These are phyloP conservation scores for Cercophora sp. DNA, from an alignment of 495 filamentous ascomycete genomes.

Conservation along the genomic window DNA sequence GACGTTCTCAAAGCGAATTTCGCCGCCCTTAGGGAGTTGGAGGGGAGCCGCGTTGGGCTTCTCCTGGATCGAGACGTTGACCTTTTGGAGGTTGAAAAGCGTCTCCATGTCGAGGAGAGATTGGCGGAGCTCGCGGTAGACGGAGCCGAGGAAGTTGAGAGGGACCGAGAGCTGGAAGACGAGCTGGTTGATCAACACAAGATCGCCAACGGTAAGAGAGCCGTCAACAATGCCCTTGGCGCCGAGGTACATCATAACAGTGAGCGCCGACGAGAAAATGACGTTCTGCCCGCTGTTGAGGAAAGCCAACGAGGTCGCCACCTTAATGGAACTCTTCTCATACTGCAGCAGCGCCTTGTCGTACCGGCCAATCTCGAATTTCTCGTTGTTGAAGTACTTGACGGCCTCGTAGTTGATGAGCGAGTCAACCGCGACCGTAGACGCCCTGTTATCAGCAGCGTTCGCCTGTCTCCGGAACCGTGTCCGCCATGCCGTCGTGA, in stretches of 20 bases:
- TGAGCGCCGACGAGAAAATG: conserved; percentile 92
- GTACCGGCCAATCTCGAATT: conserved; percentile 86
- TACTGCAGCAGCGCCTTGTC: conserved; percentile 82
- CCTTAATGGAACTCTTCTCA: conserved; percentile 92
- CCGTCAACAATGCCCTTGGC: conserved; percentile 82
- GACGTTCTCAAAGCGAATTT: conserved; percentile 92
- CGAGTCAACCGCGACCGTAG: conserved; percentile 92
- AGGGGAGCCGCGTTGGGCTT: conserved; percentile 66
- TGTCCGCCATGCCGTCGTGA: conserved; percentile 92
- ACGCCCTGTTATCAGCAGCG: conserved; percentile 90
- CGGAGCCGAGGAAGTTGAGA: conserved; percentile 91
- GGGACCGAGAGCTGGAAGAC: conserved; percentile 97
- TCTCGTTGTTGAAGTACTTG: conserved; percentile 99
- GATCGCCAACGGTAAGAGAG: conserved; percentile 82
- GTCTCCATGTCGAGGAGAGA: conserved; percentile 98
- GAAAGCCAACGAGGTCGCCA: conserved; percentile 85
- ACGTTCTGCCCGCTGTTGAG: conserved; percentile 98
- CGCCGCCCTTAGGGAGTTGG: conserved; percentile 67
- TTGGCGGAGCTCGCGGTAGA: conserved; percentile 93
- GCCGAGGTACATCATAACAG: conserved; percentile 97
- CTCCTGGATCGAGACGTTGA: conserved; percentile 85
- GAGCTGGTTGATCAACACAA: conserved; percentile 98
- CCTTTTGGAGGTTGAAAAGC: conserved; percentile 96
- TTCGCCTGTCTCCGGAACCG: conserved; percentile 94
- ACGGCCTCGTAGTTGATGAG: conserved; percentile 98